These are phyloP conservation scores for Tolypocladium amazonense DNA, from an alignment of 2,329 filamentous ascomycete genomes.

Conservation along the genomic window DNA sequence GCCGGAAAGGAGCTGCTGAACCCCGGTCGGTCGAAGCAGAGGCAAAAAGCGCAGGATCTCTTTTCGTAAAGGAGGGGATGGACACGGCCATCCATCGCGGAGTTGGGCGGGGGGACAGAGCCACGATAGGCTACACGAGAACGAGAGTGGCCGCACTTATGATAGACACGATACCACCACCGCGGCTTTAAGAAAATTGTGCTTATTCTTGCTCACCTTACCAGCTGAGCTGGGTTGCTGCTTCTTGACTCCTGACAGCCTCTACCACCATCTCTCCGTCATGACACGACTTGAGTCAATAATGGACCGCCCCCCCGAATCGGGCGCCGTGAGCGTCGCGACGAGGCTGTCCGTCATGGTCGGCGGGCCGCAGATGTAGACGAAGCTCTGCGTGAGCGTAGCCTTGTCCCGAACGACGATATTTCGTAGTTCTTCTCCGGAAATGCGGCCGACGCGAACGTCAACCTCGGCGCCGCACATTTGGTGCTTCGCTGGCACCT, in stretches of 20 bases:
- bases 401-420: conserved; percentile 19
- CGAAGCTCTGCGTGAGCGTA: conserved; percentile 28
- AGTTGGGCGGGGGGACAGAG: background rate
- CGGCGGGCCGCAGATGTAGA: conserved; percentile 60
- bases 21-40: conserved; percentile 36
- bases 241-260: background rate
- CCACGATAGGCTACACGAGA: background rate
- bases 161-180: background rate
- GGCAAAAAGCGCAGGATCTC: conserved; percentile 62
- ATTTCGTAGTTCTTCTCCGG: conserved; percentile 26
- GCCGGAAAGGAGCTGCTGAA: conserved; percentile 60
- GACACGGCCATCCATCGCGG: background rate
- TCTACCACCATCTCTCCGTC: conserved; percentile 55
- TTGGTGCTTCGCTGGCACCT: background rate
- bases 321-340: conserved; percentile 25
- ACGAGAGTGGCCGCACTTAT: background rate
- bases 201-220: background rate
- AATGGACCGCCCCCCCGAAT: conserved; percentile 15
- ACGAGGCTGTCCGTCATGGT: conserved; percentile 60
- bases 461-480: conserved; percentile 6
- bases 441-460: conserved; percentile 28
- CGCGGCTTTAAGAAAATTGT: background rate
- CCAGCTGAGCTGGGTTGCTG: background rate
- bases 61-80: conserved; percentile 39
- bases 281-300: conserved; percentile 38